Percentiles rank a stretch among this genome's conserved stretches.
These are phyloP conservation scores for Lasiodiplodia citricola DNA, from an alignment of 2,329 filamentous ascomycete species.

Conservation along the genomic window DNA sequence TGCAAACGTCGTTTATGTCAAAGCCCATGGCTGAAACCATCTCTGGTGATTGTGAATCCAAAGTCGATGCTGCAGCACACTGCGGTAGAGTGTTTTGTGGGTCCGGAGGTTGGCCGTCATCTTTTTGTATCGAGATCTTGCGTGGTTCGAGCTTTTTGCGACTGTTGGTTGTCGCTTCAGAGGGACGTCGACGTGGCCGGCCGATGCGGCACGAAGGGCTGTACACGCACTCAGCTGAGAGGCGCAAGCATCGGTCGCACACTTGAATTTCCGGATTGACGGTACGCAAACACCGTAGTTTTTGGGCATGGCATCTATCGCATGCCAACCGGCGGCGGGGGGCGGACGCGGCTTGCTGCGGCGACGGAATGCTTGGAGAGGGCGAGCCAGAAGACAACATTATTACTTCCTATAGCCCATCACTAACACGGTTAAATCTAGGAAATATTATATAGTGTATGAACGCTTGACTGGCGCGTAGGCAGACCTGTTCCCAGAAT, in stretches of 20 bases:
- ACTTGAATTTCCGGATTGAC: neutral
- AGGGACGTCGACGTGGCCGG: neutral
- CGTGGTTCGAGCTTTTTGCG: too few species aligned
- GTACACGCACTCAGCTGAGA: constrained; percentile 10
- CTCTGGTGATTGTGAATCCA: neutral
- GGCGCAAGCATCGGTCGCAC: constrained; percentile 1
- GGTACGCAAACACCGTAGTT: constrained; percentile 5
- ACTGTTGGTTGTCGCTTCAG: too few species aligned
- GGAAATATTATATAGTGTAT: too few species aligned
- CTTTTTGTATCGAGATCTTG: too few species aligned
- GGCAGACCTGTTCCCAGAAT: too few species aligned
- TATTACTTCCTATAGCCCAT: too few species aligned
- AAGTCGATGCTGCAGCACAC: neutral
- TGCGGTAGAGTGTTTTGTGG: neutral
- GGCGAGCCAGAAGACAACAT: neutral
- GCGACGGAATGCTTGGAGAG: neutral
- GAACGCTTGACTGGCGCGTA: too few species aligned
- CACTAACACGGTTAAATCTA: too few species aligned
- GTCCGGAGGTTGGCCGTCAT: neutral
- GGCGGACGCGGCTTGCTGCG: neutral
- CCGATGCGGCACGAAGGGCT: neutral
- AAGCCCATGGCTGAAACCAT: neutral
- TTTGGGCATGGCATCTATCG: neutral
- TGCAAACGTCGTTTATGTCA: neutral
- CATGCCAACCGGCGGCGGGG: neutral